Evolutionary conservation across 768 basidiomycete genomes (phyloP).

Genomic region (Exsudoporus frostii): DNA sequence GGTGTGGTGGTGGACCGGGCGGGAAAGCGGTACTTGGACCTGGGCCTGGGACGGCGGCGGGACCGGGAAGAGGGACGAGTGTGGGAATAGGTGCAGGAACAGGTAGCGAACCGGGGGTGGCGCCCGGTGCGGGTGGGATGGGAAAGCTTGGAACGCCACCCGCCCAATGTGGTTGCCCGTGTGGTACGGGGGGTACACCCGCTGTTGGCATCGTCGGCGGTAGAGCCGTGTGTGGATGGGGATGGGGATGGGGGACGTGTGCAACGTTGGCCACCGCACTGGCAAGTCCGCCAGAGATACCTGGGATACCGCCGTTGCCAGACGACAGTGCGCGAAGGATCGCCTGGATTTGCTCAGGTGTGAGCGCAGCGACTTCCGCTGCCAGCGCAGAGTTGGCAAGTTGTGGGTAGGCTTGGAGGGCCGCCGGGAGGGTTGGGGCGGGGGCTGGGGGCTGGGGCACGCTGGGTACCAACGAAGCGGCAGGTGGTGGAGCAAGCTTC

Average conservation of each 20-base stretch:
- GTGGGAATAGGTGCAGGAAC: slow-evolving; percentile 7
- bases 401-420: slow-evolving; percentile 32
- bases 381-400: slow-evolving; percentile 53
- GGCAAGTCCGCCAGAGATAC: slow-evolving; percentile 30
- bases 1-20: no score
- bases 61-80: no score
- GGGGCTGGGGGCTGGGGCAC: slow-evolving; percentile 16
- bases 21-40: no score
- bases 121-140: slow-evolving; percentile 15
- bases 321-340: slow-evolving; percentile 58
- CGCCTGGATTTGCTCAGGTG: slow-evolving; percentile 71
- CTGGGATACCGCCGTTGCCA: slow-evolving; percentile 33
- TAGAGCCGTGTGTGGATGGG: slow-evolving; percentile 13
- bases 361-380: slow-evolving; percentile 68
- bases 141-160: slow-evolving; percentile 26
- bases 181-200: slow-evolving; percentile 8
- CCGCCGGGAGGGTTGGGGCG: slow-evolving; percentile 19
- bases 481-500: slow-evolving; percentile 54
- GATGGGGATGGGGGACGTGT: slow-evolving; percentile 9
- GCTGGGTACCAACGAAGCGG: slow-evolving; percentile 7
- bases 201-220: slow-evolving; percentile 8
- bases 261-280: slow-evolving; percentile 23
- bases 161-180: slow-evolving; percentile 18
- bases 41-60: no score
- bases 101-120: slow-evolving; percentile 1